Evolutionary conservation across 1,139 yeast genomes (phyloP), one percentile per base, ranked within the genome.

Genomic region (Sugiyamaella pinicola): DNA sequence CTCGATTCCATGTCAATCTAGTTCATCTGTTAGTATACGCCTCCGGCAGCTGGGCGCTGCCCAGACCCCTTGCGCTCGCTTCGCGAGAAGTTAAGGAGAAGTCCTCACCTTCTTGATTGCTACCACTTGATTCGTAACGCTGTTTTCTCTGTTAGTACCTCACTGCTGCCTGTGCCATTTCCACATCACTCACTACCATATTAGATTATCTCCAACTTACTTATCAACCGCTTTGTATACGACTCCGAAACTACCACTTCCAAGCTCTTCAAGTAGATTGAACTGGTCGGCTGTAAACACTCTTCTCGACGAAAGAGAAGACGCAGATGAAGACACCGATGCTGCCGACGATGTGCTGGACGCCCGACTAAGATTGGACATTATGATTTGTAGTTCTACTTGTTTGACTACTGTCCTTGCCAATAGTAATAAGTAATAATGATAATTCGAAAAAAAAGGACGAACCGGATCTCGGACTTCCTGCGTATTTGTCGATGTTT

Each of bases 181-280:
- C n/a, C n/a, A n/a, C n/a, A n/a, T n/a, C n/a, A n/a, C n/a, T n/a
- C n/a, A n/a, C n/a, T n/a, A n/a, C 17, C 24, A 10, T 4, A 13
- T 15, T 6, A 49, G 22, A 10, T 52, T 8, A 50, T 51, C 4
- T 43, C 47, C 22, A 29, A 45, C 46, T 40, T 40, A 40, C 46
- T 74, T 76, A 60, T 86, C 82, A 8, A 81, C 66, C 0, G 93
- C 96, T 47, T 85, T 74, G 70, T 85, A 89, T 1, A 89, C 96
- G 1, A 85, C 87, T 0, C 96, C 96, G 68, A 88, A 89, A 3
- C 93, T 91, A 0, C 96, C 96, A 53, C 87, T 74, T 1, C 96
- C 96, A 1, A 89, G 83, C 66, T 87, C 91, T 59, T 85, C 91
- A 58, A 78, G 79, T 3, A 89, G 78, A 47, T 81, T 74, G 59